A percentile compares a stretch with the other conserved stretches of the same genome.
These are phyloP conservation scores for Colletotrichum neosansevieriae DNA, from an alignment of 2,329 filamentous ascomycete genomes.

Conservation along the genomic window DNA sequence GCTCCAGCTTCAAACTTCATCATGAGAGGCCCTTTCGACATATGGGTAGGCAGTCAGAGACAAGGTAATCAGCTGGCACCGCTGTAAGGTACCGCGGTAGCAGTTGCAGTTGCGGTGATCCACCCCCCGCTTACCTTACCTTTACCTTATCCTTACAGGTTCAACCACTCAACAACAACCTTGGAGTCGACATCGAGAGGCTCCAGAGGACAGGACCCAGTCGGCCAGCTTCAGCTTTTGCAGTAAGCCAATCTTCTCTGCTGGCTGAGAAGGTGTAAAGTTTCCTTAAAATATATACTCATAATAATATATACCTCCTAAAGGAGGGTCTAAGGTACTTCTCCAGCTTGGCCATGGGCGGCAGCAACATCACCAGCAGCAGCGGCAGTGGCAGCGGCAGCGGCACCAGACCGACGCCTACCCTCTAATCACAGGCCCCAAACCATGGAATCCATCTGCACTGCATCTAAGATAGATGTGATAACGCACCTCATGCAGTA, in stretches of 20 bases:
- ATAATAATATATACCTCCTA: no score
- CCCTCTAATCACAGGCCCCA: background rate
- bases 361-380: background rate
- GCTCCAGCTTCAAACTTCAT: background rate
- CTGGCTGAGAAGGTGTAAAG: background rate
- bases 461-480: constrained; percentile 33
- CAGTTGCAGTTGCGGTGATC: constrained; percentile 17
- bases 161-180: background rate
- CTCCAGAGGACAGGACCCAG: constrained; percentile 10
- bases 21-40: background rate
- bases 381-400: background rate
- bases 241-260: constrained; percentile 7
- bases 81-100: constrained; percentile 36
- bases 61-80: constrained; percentile 6
- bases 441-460: constrained; percentile 17
- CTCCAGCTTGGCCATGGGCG: background rate
- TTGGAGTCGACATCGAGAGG: background rate
- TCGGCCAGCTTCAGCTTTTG: background rate
- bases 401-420: background rate
- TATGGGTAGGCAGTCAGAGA: constrained; percentile 6
- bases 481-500: constrained; percentile 32
- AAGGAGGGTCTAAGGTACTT: no score
- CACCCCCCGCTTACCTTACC: constrained; percentile 39
- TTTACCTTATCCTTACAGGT: constrained; percentile 40
- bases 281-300: no score